Conservation (phyloP, 2,329 filamentous ascomycete species). For the Gnomoniopsis sp. region DNA sequence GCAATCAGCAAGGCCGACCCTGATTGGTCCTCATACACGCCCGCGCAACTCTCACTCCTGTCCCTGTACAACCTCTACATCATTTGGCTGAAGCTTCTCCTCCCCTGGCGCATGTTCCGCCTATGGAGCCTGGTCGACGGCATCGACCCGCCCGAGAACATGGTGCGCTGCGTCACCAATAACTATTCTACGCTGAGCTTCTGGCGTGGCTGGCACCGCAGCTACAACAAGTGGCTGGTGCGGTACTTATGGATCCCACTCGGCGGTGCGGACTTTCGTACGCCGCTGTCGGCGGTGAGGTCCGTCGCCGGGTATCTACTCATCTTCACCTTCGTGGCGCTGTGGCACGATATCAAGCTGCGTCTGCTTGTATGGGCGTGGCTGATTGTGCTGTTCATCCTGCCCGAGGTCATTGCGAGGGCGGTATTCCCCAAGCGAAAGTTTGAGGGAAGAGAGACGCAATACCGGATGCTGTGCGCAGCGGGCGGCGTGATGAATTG, state of each 20-base stretch:
- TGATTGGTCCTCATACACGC: constrained; percentile 78
- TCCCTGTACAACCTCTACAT: constrained; percentile 89
- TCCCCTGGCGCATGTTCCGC: constrained; percentile 98
- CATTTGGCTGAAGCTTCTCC: constrained; percentile 95
- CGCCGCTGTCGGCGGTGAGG: constrained; percentile 44
- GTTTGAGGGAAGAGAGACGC: constrained; percentile 66
- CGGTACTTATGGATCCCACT: constrained; percentile 93
- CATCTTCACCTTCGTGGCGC: constrained; percentile 93
- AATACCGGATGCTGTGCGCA: constrained; percentile 77
- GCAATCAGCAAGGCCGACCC: constrained; percentile 83
- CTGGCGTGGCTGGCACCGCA: constrained; percentile 95
- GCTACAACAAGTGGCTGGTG: constrained; percentile 91
- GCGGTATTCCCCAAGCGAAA: constrained; percentile 69
- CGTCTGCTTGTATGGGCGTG: constrained; percentile 92
- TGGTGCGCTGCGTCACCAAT: constrained; percentile 93
- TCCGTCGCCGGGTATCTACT: constrained; percentile 73
- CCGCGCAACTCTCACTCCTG: constrained; percentile 82
- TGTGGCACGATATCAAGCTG: constrained; percentile 97
- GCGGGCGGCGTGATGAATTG: constrained; percentile 79
- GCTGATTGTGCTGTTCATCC: constrained; percentile 89
- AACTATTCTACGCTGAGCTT: constrained; percentile 90
- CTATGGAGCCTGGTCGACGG: constrained; percentile 92
- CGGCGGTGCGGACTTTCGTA: constrained; percentile 62
- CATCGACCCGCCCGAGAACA: constrained; percentile 95
- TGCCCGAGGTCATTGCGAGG: constrained; percentile 76